Evolutionary conservation across 345 rosid species (phyloP).

Genomic region (Populus pruinosa): DNA sequence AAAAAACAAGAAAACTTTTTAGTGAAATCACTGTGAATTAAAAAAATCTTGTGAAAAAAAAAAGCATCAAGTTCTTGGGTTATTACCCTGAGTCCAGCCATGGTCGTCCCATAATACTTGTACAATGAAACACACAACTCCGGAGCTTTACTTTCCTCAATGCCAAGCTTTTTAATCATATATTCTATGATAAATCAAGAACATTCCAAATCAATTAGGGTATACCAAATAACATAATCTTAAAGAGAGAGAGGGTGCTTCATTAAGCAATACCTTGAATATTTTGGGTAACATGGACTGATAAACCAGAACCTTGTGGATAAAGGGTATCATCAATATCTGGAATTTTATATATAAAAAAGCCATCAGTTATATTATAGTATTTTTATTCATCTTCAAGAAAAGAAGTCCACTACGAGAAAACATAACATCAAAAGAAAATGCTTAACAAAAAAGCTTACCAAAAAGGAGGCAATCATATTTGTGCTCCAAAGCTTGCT

Average conservation of each 20-base stretch:
- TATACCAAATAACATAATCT: background rate
- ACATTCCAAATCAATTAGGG: background rate
- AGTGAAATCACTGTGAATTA: background rate
- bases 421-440: background rate
- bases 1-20: background rate
- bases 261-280: slow-evolving; percentile 18
- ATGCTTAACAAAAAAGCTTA: background rate
- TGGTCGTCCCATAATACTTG: slow-evolving; percentile 53
- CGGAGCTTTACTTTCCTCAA: slow-evolving; percentile 50
- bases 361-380: background rate
- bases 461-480: slow-evolving; percentile 33
- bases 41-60: background rate
- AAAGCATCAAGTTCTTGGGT: background rate
- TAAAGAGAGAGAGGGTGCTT: background rate
- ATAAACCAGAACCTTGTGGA: slow-evolving; percentile 23
- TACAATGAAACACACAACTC: slow-evolving; percentile 64
- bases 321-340: slow-evolving; percentile 38
- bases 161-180: slow-evolving; percentile 78
- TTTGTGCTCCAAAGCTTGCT: slow-evolving; percentile 1
- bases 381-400: background rate
- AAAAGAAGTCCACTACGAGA: background rate
- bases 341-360: slow-evolving; percentile 7
- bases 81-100: slow-evolving; percentile 62
- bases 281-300: slow-evolving; percentile 13
- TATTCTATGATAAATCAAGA: slow-evolving; percentile 44